These are phyloP conservation scores for Gymnopilus junonius DNA, from an alignment of 768 basidiomycete genomes.

Conservation along the genomic window DNA sequence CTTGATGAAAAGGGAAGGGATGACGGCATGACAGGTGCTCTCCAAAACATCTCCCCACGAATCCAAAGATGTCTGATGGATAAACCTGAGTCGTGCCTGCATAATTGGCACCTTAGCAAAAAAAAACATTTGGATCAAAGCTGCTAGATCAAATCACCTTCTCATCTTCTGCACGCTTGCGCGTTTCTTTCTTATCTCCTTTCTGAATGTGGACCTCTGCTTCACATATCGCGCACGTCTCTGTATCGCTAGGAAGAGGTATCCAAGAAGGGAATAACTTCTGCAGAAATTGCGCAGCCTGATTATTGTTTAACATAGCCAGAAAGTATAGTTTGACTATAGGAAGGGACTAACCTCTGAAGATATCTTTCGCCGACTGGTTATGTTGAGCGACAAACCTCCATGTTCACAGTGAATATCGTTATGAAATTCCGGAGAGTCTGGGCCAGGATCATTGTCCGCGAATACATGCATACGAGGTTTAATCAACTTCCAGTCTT, in stretches of 20 bases:
- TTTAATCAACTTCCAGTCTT: constrained; percentile 75
- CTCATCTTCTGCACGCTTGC: constrained; percentile 76
- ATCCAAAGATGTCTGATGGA: constrained; percentile 49
- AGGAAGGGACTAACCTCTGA: constrained; percentile 44
- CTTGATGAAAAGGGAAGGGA: constrained; percentile 65
- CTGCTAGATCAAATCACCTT: constrained; percentile 50
- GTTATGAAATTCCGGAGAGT: constrained; percentile 52
- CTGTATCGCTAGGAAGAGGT: constrained; percentile 52
- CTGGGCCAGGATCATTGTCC: constrained; percentile 69
- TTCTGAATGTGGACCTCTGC: constrained; percentile 55
- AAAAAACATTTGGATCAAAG: not conserved
- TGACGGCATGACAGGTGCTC: constrained; percentile 56
- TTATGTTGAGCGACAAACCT: constrained; percentile 55
- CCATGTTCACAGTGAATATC: constrained; percentile 81
- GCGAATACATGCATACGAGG: constrained; percentile 76
- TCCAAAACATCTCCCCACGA: constrained; percentile 39
- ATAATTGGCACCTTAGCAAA: not conserved
- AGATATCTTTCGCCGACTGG: constrained; percentile 66
- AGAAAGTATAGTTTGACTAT: not conserved
- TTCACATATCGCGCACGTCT: constrained; percentile 69
- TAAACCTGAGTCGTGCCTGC: constrained; percentile 66
- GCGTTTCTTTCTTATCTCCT: constrained; percentile 64
- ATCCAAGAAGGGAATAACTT: constrained; percentile 69
- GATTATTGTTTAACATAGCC: not conserved
- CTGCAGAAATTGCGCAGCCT: constrained; percentile 64